Percentiles rank a stretch among this genome's conserved stretches.
Conservation (phyloP, 2,329 filamentous ascomycete genomes). For the Calonectria crousiana region DNA sequence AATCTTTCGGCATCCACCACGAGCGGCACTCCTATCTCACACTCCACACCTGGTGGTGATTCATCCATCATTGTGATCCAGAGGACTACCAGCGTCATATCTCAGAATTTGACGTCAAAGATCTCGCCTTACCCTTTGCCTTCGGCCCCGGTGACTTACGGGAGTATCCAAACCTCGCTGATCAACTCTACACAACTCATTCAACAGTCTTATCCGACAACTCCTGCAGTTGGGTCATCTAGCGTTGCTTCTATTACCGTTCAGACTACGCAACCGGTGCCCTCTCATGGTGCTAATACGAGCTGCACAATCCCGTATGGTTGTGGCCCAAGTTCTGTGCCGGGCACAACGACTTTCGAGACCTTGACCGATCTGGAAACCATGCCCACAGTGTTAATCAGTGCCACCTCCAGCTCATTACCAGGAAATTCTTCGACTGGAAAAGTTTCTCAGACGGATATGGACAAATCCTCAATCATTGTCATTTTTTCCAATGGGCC, state of each 20-base stretch:
- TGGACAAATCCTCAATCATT: not conserved
- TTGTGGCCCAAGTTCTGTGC: conserved; percentile 26
- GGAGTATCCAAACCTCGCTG: not conserved
- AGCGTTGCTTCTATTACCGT: not conserved
- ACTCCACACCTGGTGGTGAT: not conserved
- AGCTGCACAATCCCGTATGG: conserved; percentile 26
- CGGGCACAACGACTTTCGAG: conserved; percentile 1
- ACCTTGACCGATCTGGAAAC: conserved; percentile 36
- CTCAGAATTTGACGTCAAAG: not conserved
- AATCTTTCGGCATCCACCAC: not conserved
- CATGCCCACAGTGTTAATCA: conserved; percentile 33
- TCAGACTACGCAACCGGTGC: not conserved
- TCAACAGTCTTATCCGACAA: not conserved
- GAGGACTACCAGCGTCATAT: not conserved
- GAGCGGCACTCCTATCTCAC: not conserved
- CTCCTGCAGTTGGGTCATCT: not conserved
- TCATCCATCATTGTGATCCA: not conserved
- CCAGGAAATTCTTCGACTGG: conserved; percentile 22
- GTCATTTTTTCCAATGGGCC: not conserved
- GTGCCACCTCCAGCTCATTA: conserved; percentile 31
- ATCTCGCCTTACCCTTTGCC: not conserved
- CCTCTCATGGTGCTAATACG: conserved; percentile 20
- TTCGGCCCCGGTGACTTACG: not conserved
- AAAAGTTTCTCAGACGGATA: not conserved
- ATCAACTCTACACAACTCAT: not conserved